phyloP scores from a whole-genome alignment of 176 grass and related monocot species.

The Oryza officinalis region DNA sequence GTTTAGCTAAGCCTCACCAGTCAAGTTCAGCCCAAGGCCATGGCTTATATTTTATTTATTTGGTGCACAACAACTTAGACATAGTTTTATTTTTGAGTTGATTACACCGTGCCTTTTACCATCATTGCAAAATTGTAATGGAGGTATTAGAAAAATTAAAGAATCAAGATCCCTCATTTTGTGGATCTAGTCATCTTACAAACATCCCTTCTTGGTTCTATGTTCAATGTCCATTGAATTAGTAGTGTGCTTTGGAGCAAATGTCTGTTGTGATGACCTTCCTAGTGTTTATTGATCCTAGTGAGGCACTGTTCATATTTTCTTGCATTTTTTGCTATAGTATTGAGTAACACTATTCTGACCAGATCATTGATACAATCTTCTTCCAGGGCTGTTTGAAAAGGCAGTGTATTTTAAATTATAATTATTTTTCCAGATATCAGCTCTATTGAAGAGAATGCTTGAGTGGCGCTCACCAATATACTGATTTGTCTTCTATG shows the following conservation, averaged over 20 bases:
- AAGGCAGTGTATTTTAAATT: not conserved
- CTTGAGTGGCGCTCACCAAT: not conserved
- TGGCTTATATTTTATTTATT: too few relatives aligned
- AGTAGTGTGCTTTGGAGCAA: not conserved
- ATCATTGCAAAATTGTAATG: too few relatives aligned
- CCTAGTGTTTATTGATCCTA: not conserved
- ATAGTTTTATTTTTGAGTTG: too few relatives aligned
- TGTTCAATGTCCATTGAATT: slow-evolving; percentile 3
- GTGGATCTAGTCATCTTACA: not conserved
- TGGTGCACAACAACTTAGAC: too few relatives aligned
- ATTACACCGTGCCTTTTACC: not conserved
- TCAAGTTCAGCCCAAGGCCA: too few relatives aligned
- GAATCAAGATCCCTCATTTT: not conserved
- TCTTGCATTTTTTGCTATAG: not conserved
- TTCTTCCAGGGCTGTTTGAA: not conserved
- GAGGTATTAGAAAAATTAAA: not conserved
- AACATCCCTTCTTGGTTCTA: not conserved
- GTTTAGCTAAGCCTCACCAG: not conserved
- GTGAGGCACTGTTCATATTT: not conserved
- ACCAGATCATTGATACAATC: not conserved
- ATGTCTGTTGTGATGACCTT: not conserved
- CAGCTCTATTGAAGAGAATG: not conserved
- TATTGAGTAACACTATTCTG: not conserved
- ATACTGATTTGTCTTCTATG: not conserved
- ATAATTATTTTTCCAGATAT: not conserved